phyloP scores from a whole-genome alignment of 2,329 filamentous ascomycete species.

The Rachicladosporium sp. region DNA sequence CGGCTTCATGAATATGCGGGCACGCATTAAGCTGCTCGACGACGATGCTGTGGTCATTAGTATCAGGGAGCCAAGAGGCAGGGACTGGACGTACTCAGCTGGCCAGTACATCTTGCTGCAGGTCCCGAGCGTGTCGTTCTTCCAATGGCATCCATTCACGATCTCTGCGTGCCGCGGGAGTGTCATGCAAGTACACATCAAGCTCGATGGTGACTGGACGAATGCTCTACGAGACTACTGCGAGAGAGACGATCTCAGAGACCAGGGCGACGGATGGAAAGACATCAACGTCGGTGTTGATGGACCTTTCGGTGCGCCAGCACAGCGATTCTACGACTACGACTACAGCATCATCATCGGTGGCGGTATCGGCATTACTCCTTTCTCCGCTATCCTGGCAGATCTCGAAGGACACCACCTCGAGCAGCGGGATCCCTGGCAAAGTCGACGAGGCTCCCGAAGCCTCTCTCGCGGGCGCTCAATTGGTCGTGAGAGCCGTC shows the following conservation, averaged over 20 bases:
- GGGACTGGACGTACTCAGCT: conserved; percentile 43
- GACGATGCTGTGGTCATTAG: conserved; percentile 41
- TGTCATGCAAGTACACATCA: conserved; percentile 45
- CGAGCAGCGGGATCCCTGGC: conserved; percentile 14
- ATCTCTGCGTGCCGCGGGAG: conserved; percentile 43
- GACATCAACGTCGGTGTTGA: conserved; percentile 42
- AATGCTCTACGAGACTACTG: conserved; percentile 30
- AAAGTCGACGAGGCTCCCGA: conserved; percentile 1
- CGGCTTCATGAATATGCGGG: conserved; percentile 38
- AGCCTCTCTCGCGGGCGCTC: too few relatives aligned
- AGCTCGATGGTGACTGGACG: conserved; percentile 48
- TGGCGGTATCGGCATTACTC: conserved; percentile 46
- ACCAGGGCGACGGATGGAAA: conserved; percentile 14
- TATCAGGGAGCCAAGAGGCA: conserved; percentile 35
- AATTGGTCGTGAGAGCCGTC: not conserved
- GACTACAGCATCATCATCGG: conserved; percentile 45
- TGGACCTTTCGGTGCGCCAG: conserved; percentile 46
- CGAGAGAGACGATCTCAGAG: too few relatives aligned
- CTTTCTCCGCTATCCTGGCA: conserved; percentile 44
- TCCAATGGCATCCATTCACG: conserved; percentile 50
- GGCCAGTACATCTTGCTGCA: conserved; percentile 47
- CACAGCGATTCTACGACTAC: conserved; percentile 47
- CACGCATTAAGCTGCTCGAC: conserved; percentile 38
- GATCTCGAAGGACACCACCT: conserved; percentile 35
- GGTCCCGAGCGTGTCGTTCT: conserved; percentile 40